Evolutionary conservation across 2,329 filamentous ascomycete genomes (phyloP).

Genomic region (Passalora sequoiae): DNA sequence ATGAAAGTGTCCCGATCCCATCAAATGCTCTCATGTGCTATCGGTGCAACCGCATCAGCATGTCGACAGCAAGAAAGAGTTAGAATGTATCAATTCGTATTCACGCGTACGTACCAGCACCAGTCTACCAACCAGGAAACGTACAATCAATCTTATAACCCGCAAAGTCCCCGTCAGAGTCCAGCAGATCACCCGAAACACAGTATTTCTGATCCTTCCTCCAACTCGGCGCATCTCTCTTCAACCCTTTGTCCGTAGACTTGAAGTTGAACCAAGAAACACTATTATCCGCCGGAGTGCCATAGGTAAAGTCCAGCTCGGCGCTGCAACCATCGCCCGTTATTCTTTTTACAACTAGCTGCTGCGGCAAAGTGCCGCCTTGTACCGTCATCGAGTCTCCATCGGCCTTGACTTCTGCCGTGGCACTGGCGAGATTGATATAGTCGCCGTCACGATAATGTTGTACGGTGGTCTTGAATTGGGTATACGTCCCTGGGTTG

Average conservation of each 20-base stretch:
- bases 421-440: neutral
- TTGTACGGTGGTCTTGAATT: conserved; percentile 3
- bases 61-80: too few relatives aligned
- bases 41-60: too few relatives aligned
- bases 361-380: conserved; percentile 3
- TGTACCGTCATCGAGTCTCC: conserved; percentile 2
- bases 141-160: neutral
- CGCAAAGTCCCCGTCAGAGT: neutral
- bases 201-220: neutral
- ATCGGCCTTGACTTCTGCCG: neutral
- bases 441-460: neutral
- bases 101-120: too few relatives aligned
- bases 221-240: neutral
- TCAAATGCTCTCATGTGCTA: too few relatives aligned
- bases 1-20: too few relatives aligned
- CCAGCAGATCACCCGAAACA: neutral
- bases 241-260: neutral
- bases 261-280: neutral
- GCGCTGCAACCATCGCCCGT: conserved; percentile 3
- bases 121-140: neutral
- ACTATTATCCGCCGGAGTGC: neutral
- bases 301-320: conserved; percentile 8
- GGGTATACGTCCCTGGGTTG: too few relatives aligned
- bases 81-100: too few relatives aligned
- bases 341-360: neutral